phyloP scores from a whole-genome alignment of 805 yeast genomes.

The Kodamaea restingae region DNA sequence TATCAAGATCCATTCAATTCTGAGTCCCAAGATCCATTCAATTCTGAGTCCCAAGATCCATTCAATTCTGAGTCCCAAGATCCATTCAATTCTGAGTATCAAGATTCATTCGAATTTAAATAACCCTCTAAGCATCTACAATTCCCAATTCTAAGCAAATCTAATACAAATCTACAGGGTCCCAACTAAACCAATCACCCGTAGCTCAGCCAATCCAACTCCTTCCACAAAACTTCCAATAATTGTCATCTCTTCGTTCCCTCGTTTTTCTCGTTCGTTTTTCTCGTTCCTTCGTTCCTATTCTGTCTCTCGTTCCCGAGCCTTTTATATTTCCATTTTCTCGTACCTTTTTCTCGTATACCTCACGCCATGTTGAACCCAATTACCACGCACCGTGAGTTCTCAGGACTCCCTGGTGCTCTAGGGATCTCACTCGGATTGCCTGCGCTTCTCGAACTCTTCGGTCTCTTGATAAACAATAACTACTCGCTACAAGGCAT shows the following conservation, averaged over 20 bases:
- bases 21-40: no score
- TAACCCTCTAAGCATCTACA: no score
- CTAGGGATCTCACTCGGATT: conserved; percentile 58
- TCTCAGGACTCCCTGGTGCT: conserved; percentile 77
- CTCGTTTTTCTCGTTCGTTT: background rate
- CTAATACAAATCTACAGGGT: no score
- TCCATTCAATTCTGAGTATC: no score
- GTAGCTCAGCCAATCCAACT: background rate
- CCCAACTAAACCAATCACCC: no score
- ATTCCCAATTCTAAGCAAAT: no score
- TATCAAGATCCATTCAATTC: no score
- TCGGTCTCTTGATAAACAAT: conserved; percentile 62
- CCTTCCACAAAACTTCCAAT: background rate
- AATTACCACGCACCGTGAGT: conserved; percentile 64
- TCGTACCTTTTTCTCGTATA: conserved; percentile 1
- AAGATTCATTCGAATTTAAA: no score
- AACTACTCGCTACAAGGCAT: conserved; percentile 50
- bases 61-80: no score
- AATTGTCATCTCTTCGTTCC: background rate
- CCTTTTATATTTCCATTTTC: background rate
- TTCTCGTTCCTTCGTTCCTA: background rate
- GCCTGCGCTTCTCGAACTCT: conserved; percentile 56
- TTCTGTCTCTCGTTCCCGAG: background rate
- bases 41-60: no score
- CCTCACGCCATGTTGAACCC: conserved; percentile 54